Conservation (phyloP, 176 grass and related monocot genomes). For the Melocanna baccifera region DNA sequence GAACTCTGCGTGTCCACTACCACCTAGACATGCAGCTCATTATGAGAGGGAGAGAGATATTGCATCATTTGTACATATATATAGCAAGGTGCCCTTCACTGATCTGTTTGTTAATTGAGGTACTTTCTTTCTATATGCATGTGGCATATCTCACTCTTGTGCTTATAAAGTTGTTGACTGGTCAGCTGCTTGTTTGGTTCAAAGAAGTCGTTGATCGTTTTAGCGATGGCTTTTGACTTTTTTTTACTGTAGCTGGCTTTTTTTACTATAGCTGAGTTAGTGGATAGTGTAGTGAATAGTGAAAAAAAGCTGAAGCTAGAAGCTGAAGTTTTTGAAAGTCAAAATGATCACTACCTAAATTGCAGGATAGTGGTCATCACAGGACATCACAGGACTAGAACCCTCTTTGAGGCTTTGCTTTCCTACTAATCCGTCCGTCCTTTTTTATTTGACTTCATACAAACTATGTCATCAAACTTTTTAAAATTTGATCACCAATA, state of each 20-base stretch:
- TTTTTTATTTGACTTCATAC: no score
- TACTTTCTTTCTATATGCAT: not conserved
- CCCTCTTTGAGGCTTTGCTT: not conserved
- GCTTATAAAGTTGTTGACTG: not conserved
- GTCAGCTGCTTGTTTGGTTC: not conserved
- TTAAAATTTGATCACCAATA: no score
- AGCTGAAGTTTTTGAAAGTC: no score
- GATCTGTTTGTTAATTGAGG: not conserved
- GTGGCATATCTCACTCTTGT: not conserved
- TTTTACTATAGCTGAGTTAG: no score
- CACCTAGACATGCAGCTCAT: not conserved
- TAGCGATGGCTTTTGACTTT: no score
- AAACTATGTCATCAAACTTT: no score
- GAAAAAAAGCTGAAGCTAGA: no score
- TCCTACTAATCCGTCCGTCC: not conserved
- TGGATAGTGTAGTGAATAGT: no score
- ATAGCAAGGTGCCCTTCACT: slow-evolving; percentile 18
- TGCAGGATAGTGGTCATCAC: not conserved
- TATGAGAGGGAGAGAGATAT: not conserved
- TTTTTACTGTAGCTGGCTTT: no score
- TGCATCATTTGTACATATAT: slow-evolving; percentile 20
- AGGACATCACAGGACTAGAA: no score
- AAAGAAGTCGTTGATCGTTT: not conserved
- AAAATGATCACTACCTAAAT: no score
- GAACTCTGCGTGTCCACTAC: not conserved